Base-by-base conservation (phyloP, 352 stramenopile species). In the Phytophthora capsici region DNA sequence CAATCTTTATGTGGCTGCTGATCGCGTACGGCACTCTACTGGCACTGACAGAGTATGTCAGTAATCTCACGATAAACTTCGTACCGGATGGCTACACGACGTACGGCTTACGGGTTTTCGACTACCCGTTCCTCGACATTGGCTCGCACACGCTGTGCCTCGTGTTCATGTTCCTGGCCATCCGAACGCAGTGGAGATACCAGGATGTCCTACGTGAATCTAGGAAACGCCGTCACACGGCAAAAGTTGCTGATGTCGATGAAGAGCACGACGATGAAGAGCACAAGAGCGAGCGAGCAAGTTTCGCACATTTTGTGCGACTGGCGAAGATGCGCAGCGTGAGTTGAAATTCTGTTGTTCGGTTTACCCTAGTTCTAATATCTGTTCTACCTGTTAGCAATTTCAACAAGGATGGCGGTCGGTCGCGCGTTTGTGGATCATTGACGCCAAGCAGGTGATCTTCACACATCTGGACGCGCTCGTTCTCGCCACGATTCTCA, bases 401-500 rank as follows among this genome's bases (percentile, higher is more conserved):
- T 52, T 89, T 45, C 71, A 85, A 71, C 49, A 71, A 44, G 77
- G 69, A 13, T 93, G 80, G 78, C 73, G 69, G 37, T 69, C 77
- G 25, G 71, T 77, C 37, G 47, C 87, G 13, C 69, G 73, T n/a
- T 36, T 93, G 6, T 96, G 88, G 86, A 34, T 89, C 23, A 40
- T 78, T 14, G 88, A 96, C 34, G 77, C 86, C 7, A 93, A 94
- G 55, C 75, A 75, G 48, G 80, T 93, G 17, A 61, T 93, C 6
- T 76, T 94, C 32, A 84, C 80, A 1, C 85, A 96, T 51, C 54
- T 96, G 26, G 88, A 93, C n/a, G 81, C 78, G 1, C 55, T 96
- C 10, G 88, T 96, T 10, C 65, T 96, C 17, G 73, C 90, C 38
- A 96, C 86, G 1, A 94, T 96, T 63, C 57, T 94, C 20, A 82